phyloP scores from a whole-genome alignment of 441 rosid genomes.

The Populus hybrid region DNA sequence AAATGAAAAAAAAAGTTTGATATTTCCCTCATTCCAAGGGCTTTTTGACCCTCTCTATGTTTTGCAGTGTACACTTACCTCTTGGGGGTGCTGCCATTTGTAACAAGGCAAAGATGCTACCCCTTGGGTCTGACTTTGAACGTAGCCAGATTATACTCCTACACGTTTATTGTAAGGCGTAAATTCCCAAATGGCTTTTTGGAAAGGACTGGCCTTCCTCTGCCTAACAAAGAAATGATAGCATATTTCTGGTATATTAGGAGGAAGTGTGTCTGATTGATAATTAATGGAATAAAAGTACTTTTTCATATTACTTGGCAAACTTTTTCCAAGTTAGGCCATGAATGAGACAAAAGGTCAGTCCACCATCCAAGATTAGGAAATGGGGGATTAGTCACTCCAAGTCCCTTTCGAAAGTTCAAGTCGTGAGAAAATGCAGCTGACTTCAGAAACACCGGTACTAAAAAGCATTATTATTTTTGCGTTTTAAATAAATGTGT shows the following conservation, averaged over 20 bases:
- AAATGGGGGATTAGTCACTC: neutral
- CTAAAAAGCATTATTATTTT: too few species aligned
- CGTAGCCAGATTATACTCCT: neutral
- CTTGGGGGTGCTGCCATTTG: neutral
- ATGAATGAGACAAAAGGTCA: slow-evolving; percentile 7
- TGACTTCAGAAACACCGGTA: neutral
- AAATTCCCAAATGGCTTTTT: neutral
- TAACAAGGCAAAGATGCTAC: neutral
- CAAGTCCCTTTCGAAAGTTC: neutral
- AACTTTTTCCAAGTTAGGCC: slow-evolving; percentile 24
- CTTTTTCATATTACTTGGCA: neutral
- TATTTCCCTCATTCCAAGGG: too few species aligned
- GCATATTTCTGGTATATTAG: neutral
- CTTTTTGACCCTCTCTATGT: too few species aligned
- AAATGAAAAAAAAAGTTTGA: too few species aligned
- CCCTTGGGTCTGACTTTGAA: neutral
- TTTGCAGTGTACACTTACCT: neutral
- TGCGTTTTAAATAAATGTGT: too few species aligned
- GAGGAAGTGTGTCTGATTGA: neutral
- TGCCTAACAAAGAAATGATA: neutral
- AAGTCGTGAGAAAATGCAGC: neutral
- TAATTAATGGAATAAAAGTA: neutral
- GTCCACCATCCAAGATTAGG: neutral
- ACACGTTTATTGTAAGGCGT: neutral
- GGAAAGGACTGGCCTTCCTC: neutral